These are phyloP conservation scores for Jackrogersella minutella DNA, from an alignment of 495 filamentous ascomycete genomes.

Conservation along the genomic window DNA sequence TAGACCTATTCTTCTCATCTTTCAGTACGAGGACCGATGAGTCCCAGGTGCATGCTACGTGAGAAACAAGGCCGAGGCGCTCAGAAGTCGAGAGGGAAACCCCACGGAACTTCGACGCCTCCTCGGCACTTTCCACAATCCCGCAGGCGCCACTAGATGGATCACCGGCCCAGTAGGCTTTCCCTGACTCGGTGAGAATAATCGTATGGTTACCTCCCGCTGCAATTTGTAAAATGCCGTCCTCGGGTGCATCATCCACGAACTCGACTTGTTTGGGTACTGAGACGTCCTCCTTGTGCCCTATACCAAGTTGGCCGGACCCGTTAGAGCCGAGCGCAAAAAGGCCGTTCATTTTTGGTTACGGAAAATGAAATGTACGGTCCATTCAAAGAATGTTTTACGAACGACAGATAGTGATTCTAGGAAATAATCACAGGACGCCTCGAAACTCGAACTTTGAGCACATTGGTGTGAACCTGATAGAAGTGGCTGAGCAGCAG, in stretches of 20 bases:
- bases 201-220: conserved; percentile 92
- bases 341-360: conserved; percentile 55
- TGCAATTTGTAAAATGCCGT: conserved; percentile 51
- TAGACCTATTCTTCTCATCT: conserved; percentile 48
- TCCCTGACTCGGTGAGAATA: conserved; percentile 64
- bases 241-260: conserved; percentile 33
- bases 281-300: conserved; percentile 76
- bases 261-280: conserved; percentile 68
- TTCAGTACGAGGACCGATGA: conserved; percentile 65
- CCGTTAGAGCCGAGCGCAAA: conserved; percentile 93
- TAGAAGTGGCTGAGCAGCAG: not conserved
- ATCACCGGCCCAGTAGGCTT: conserved; percentile 70
- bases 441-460: not conserved
- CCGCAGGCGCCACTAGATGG: conserved; percentile 65
- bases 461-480: not conserved
- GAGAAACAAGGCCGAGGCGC: conserved; percentile 21
- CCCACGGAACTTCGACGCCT: conserved; percentile 39
- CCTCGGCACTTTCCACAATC: conserved; percentile 12
- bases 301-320: conserved; percentile 84
- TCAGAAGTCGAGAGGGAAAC: conserved; percentile 20
- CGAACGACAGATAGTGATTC: no score
- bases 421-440: not conserved
- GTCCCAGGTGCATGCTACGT: conserved; percentile 78
- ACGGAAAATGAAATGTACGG: not conserved
- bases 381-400: not conserved